Evolutionary conservation across 139 green algal species (phyloP), one percentile per base, ranked within the genome.

Genomic region (Astrephomene gubernaculifera): DNA sequence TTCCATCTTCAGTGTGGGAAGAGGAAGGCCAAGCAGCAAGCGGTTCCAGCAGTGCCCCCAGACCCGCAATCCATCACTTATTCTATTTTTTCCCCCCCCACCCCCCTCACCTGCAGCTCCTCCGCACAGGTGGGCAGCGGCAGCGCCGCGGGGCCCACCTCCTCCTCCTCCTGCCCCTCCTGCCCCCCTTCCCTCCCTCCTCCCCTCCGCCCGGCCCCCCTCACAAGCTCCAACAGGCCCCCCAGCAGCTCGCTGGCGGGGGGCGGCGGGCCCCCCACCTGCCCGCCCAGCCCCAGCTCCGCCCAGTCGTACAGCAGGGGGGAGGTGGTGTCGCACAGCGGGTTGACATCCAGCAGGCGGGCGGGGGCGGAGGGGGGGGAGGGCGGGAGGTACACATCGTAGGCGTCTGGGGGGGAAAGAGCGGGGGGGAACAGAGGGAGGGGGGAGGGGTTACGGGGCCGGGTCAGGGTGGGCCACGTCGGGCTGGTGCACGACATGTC

Each of bases 331-430:
- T 87, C 91, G 14, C 91, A 89, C 38, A 94, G 83, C 0, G 96
- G 93, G 86, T 98, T 99, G 84, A 99, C 96, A 90, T 99, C 97
- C 27, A 99, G 10, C 8, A 99, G 72, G 29, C 89, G 89, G 1
- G 97, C 89, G 1, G 35, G 5, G 27, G 41, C 22, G 38, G 69
- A 60, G 29, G 73, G 71, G 41, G 61, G 88, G 22, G 83, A 85
- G 10, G 95, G 90, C 0, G n/a, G n/a, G n/a, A 99, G 86, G 69
- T 98, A 98, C 10, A 98, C 93, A 79, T 99, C 97, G 73, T 95
- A 94, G 9, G 63, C 60, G 44, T 29, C 78, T 84, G 60, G 7
- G 43, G 53, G 36, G 29, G 61, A n/a, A n/a, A n/a, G n/a, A n/a
- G 45, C 49, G n/a, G 71, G 45, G 21, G 44, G 44, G 70, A 6